Conservation (phyloP, 2,329 filamentous ascomycete species). For the Aureobasidium lini region DNA sequence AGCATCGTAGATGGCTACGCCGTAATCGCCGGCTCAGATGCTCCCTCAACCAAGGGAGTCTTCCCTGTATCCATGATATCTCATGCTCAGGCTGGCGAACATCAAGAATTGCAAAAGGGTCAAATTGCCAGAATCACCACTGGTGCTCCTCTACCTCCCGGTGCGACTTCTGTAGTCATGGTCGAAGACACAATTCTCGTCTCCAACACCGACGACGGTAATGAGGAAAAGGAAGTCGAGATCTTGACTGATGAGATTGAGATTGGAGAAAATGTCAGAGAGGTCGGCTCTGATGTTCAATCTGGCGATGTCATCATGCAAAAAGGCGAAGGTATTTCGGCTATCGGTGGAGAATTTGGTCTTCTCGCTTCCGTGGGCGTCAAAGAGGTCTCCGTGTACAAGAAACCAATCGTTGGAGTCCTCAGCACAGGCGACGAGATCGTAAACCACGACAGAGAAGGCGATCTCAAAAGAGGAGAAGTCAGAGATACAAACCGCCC, state of each 20-base stretch:
- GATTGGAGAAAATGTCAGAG: constrained; percentile 78
- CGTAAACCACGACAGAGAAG: constrained; percentile 61
- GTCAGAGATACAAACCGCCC: constrained; percentile 91
- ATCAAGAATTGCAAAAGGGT: constrained; percentile 58
- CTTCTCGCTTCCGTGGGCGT: constrained; percentile 80
- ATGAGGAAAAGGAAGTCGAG: constrained; percentile 81
- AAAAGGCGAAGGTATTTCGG: constrained; percentile 75
- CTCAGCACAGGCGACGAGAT: constrained; percentile 95
- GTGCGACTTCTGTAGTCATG: constrained; percentile 89
- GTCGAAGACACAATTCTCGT: constrained; percentile 85
- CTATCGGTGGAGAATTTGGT: constrained; percentile 84
- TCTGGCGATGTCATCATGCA: constrained; percentile 61
- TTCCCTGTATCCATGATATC: constrained; percentile 85
- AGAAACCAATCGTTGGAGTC: constrained; percentile 71
- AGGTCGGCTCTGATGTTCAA: constrained; percentile 80
- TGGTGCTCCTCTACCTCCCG: constrained; percentile 79
- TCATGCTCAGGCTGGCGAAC: constrained; percentile 69
- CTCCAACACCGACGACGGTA: constrained; percentile 67
- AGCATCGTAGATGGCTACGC: constrained; percentile 98
- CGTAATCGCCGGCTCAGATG: constrained; percentile 55
- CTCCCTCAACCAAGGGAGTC: constrained; percentile 59
- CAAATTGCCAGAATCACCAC: constrained; percentile 89
- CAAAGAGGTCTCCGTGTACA: constrained; percentile 62
- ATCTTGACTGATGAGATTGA: constrained; percentile 71
- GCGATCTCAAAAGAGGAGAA: constrained; percentile 64